phyloP scores from a whole-genome alignment of 2,329 filamentous ascomycete genomes.

The Alternaria triticina region DNA sequence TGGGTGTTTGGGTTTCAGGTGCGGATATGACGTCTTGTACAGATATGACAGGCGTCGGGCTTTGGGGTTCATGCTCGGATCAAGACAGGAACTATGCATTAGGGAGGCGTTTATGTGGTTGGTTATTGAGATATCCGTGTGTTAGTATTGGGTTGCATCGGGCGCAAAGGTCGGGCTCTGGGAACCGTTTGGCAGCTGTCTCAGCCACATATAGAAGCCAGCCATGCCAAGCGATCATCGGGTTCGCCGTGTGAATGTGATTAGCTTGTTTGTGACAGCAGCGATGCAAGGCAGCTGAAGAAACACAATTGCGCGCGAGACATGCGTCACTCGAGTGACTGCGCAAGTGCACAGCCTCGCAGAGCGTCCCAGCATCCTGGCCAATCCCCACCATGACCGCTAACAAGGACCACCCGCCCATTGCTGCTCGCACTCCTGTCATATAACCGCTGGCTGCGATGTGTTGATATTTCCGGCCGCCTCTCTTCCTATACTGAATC shows the following conservation, averaged over 20 bases:
- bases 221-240: background rate
- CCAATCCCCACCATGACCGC: conserved; percentile 24
- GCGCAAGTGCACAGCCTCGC: conserved; percentile 18
- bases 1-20: background rate
- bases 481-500: background rate
- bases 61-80: background rate
- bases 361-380: conserved; percentile 7
- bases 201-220: conserved; percentile 9
- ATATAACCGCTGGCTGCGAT: conserved; percentile 31
- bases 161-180: conserved; percentile 28
- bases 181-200: conserved; percentile 3
- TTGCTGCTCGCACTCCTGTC: conserved; percentile 19
- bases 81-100: conserved; percentile 16
- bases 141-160: conserved; percentile 22
- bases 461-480: conserved; percentile 1
- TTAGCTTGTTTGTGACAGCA: conserved; percentile 4
- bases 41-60: background rate
- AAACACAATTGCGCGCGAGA: conserved; percentile 6
- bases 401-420: conserved; percentile 27
- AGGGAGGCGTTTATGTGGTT: conserved; percentile 21
- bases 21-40: background rate
- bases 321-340: conserved; percentile 15
- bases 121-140: conserved; percentile 17
- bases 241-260: background rate
- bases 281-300: conserved; percentile 18